phyloP scores from a whole-genome alignment of 2,329 filamentous ascomycete species.

The Diplocarpon mali region DNA sequence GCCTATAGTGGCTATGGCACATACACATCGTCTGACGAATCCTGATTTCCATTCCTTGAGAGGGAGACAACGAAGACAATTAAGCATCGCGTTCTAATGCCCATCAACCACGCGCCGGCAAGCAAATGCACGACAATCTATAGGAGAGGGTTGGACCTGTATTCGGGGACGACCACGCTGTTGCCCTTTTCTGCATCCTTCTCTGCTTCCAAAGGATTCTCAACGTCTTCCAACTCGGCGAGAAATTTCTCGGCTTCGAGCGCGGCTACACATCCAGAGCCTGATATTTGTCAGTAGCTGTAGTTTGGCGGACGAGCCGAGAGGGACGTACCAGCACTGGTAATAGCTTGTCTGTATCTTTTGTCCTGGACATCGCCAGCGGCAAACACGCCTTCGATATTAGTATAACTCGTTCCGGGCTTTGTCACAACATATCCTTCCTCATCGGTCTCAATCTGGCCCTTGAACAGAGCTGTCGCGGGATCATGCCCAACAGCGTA shows the following conservation, averaged over 20 bases:
- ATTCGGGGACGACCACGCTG: conserved; percentile 47
- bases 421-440: conserved; percentile 88
- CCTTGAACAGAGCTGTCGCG: conserved; percentile 82
- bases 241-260: conserved; percentile 94
- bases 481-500: conserved; percentile 97
- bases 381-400: conserved; percentile 83
- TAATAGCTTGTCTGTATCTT: conserved; percentile 94
- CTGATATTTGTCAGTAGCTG: conserved; percentile 33
- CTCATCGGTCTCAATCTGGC: conserved; percentile 74
- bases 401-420: conserved; percentile 81
- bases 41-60: too few species aligned
- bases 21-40: too few species aligned
- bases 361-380: conserved; percentile 98
- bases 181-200: conserved; percentile 32
- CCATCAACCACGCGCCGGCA: not conserved
- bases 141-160: conserved; percentile 52
- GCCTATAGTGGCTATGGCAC: too few species aligned
- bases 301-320: not conserved
- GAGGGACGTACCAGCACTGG: conserved; percentile 69
- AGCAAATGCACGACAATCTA: conserved; percentile 26
- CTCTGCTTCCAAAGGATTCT: conserved; percentile 30
- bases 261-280: conserved; percentile 88
- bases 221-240: conserved; percentile 42
- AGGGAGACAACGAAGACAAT: not conserved
- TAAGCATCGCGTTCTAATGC: not conserved